Evolutionary conservation across 1,139 yeast genomes (phyloP).

Genomic region (Wickerhamomyces sp.): DNA sequence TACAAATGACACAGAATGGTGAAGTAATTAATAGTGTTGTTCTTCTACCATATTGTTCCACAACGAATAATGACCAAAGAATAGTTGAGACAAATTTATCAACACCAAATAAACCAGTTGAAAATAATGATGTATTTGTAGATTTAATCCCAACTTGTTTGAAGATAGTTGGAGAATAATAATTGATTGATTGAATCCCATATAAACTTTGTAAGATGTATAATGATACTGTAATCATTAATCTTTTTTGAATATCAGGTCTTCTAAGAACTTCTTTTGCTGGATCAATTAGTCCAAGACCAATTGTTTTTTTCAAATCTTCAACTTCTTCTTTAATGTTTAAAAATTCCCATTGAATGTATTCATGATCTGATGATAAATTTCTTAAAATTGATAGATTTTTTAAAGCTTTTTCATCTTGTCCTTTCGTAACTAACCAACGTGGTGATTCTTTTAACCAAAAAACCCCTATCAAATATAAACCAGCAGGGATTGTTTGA

Average conservation of each 20-base stretch:
- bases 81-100: constrained; percentile 40
- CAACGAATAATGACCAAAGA: constrained; percentile 30
- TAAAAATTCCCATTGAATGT: constrained; percentile 51
- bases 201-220: constrained; percentile 52
- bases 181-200: constrained; percentile 57
- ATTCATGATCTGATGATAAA: constrained; percentile 46
- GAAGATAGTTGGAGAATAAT: constrained; percentile 52
- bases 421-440: constrained; percentile 35
- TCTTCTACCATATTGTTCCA: constrained; percentile 24
- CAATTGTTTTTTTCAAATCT: constrained; percentile 44
- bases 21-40: constrained; percentile 38
- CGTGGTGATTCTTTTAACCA: constrained; percentile 45
- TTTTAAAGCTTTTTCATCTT: constrained; percentile 33
- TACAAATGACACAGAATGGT: constrained; percentile 40
- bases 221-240: constrained; percentile 41
- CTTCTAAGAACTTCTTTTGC: constrained; percentile 28
- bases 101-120: constrained; percentile 58
- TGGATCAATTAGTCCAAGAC: constrained; percentile 26
- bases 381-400: constrained; percentile 42
- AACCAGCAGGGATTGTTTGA: constrained; percentile 40
- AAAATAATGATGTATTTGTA: constrained; percentile 40
- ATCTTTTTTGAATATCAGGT: constrained; percentile 41
- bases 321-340: constrained; percentile 48
- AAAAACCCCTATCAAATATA: constrained; percentile 36
- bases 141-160: constrained; percentile 41